Percentiles rank a stretch among this genome's conserved stretches.
phyloP scores from a whole-genome alignment of 1,284 basidiomycete genomes.

The Filobasidium uniguttulatum region DNA sequence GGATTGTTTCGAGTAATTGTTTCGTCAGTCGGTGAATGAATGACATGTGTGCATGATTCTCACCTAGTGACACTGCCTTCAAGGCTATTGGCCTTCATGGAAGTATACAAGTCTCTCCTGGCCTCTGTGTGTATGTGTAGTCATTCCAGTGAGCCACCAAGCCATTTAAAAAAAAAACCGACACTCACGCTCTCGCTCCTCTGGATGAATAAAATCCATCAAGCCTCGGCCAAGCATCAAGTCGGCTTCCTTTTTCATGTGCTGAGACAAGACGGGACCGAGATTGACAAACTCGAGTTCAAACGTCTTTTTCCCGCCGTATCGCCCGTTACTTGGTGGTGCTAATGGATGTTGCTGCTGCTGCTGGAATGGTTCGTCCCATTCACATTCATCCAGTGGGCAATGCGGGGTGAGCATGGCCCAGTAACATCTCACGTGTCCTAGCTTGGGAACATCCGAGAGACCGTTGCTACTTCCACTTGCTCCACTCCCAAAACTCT shows the following conservation, averaged over 20 bases:
- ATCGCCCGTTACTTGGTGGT: too few species aligned
- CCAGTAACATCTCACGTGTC: too few species aligned
- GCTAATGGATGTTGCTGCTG: too few species aligned
- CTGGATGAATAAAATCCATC: constrained; percentile 77
- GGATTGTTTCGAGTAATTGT: too few species aligned
- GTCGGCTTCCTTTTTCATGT: constrained; percentile 59
- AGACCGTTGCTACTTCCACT: too few species aligned
- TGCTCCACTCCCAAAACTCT: too few species aligned
- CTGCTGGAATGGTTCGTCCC: too few species aligned
- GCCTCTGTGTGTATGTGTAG: too few species aligned
- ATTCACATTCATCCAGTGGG: too few species aligned
- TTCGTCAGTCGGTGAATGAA: background rate
- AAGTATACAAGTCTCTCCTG: constrained; percentile 58
- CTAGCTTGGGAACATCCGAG: too few species aligned
- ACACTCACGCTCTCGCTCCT: constrained; percentile 57
- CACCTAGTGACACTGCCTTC: constrained; percentile 86
- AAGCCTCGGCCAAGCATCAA: constrained; percentile 60
- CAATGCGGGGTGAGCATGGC: too few species aligned
- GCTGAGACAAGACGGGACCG: constrained; percentile 66
- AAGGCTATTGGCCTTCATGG: constrained; percentile 63
- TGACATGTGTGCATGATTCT: too few species aligned
- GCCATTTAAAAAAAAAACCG: background rate
- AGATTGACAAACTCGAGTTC: constrained; percentile 73
- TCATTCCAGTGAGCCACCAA: background rate
- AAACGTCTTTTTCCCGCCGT: constrained; percentile 14